phyloP scores from a whole-genome alignment of 495 filamentous ascomycete species.

The Neurospora sp. region DNA sequence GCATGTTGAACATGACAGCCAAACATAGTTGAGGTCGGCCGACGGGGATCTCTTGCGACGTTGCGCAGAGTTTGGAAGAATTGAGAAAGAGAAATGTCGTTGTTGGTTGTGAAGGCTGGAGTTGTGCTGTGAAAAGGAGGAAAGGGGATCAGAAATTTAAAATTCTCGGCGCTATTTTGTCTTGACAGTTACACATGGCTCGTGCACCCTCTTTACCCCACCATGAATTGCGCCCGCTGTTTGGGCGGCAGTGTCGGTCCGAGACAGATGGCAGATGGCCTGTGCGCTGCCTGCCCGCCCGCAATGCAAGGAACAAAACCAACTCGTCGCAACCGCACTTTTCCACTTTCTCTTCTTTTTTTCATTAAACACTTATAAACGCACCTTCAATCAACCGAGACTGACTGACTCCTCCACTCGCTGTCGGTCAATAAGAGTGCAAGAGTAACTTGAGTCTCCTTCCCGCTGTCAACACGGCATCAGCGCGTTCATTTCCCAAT shows the following conservation, averaged over 20 bases:
- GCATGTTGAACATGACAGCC: background rate
- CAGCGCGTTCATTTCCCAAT: background rate
- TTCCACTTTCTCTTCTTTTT: slow-evolving; percentile 13
- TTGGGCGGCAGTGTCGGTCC: slow-evolving; percentile 2
- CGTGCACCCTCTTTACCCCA: background rate
- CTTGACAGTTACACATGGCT: background rate
- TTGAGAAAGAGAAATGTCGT: background rate
- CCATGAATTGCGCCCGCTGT: slow-evolving; percentile 6
- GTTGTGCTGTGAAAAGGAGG: background rate
- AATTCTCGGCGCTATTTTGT: background rate
- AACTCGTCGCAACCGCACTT: background rate
- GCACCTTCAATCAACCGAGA: slow-evolving; percentile 46
- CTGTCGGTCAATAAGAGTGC: slow-evolving; percentile 44
- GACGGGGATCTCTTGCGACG: background rate
- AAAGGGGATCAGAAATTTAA: background rate
- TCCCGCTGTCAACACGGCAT: background rate
- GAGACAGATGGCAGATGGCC: background rate
- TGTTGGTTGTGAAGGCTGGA: background rate
- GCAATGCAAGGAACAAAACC: background rate
- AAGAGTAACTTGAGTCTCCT: slow-evolving; percentile 20
- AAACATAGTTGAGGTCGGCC: background rate
- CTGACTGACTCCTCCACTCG: slow-evolving; percentile 27
- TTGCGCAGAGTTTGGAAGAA: background rate
- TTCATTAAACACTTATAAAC: slow-evolving; percentile 31
- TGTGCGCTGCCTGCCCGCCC: background rate